Base-by-base conservation (phyloP, 331 rosid genomes). In the Ulmus americana region DNA sequence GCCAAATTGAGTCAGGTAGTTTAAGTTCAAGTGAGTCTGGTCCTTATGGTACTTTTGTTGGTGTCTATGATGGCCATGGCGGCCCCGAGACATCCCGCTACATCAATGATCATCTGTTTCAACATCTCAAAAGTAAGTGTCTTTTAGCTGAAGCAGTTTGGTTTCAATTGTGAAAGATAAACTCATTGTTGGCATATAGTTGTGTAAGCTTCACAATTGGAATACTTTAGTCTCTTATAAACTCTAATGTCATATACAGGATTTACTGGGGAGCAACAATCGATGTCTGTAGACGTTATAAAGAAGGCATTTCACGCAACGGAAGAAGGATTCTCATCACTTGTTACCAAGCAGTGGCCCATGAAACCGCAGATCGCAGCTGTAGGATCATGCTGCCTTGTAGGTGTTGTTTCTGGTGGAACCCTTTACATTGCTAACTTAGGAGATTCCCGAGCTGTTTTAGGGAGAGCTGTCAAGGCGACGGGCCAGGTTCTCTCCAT, bases 311-410 rank as follows among this genome's bases (percentile, higher is more conserved):
- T 90, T 72, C 91, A 89, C 76, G 99, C 97, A 70, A 94, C 99
- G 2, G 99, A 94, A 75, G 99, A 94, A 48, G 99, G 90, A 22
- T 94, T 94, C 77, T 64, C 74, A 69, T 90, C 97, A 28, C 65
- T 87, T 60, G 99, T 94, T 41, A 79, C 95, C 13, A 78, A 72
- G 63, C 90, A 90, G 76, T 90, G 95, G 91, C 68, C 95, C 11
- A 55, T 76, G 53, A 77, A 83, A 40, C 87, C 99, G 41, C 99
- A 94, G 71, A 87, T 94, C 57, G 99, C 99, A 40, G 95, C 99
- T 1, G 99, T 94, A 65, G 99, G 99, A n/a, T 94, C 99, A n/a
- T 94, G 99, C 72, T 90, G 95, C 86, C 97, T 94, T 55, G 97
- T 82, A 44, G 90, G 97, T 69, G 85, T 94, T 73, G 74, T 94